Percentiles rank a stretch among this genome's conserved stretches.
These are phyloP conservation scores for Phyllosticta capitalensis DNA, from an alignment of 2,329 filamentous ascomycete species.

Conservation along the genomic window DNA sequence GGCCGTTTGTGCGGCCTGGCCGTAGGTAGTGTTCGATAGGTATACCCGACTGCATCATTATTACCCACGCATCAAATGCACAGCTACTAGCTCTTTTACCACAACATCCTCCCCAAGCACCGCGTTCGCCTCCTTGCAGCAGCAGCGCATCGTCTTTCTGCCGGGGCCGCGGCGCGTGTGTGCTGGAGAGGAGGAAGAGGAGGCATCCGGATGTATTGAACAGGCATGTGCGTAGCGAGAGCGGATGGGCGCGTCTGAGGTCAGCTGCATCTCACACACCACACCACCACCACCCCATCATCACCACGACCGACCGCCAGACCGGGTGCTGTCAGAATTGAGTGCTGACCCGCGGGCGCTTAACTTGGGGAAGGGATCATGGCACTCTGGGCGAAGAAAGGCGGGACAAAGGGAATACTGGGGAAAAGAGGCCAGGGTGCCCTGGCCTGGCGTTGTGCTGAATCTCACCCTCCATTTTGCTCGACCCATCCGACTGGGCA, in stretches of 20 bases:
- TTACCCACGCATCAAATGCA: too few species aligned
- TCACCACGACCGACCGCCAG: background rate
- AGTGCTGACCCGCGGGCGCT: background rate
- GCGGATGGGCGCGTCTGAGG: background rate
- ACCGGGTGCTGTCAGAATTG: background rate
- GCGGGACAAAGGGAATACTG: background rate
- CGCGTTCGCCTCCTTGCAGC: background rate
- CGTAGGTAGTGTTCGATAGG: too few species aligned
- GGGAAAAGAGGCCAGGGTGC: too few species aligned
- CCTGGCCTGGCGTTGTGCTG: background rate
- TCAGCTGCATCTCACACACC: background rate
- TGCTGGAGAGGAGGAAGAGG: too few species aligned
- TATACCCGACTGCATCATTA: too few species aligned
- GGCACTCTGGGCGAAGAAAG: background rate
- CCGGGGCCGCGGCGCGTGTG: too few species aligned
- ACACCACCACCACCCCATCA: background rate
- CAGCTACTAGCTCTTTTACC: too few species aligned
- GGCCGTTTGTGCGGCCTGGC: background rate
- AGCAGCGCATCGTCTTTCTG: background rate
- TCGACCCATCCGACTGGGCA: background rate
- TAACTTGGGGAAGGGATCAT: background rate
- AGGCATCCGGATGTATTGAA: too few species aligned
- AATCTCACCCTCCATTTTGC: background rate
- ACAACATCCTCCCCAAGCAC: too few species aligned
- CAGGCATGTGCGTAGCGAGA: too few species aligned